Conservation (phyloP, 495 filamentous ascomycete species). For the Aspergillus sclerotioniger region DNA sequence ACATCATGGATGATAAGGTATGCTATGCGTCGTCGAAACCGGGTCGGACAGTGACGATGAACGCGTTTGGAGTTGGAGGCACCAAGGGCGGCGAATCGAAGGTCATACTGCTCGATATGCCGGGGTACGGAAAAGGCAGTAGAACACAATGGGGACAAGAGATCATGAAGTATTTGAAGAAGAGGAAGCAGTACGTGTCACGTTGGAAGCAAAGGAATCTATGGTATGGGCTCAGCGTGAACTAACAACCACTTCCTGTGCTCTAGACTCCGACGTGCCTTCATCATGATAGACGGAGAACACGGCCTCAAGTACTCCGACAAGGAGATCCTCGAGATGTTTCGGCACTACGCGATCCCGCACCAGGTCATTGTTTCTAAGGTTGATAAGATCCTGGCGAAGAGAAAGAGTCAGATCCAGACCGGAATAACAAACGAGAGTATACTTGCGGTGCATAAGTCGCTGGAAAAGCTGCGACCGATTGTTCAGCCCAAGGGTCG, state of each 20-base stretch:
- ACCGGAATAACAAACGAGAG: slow-evolving; percentile 28
- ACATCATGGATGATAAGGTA: slow-evolving; percentile 60
- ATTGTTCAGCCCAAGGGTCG: slow-evolving; percentile 33
- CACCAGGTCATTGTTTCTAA: slow-evolving; percentile 85
- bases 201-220: neutral
- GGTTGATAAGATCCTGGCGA: slow-evolving; percentile 58
- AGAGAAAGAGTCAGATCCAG: slow-evolving; percentile 32
- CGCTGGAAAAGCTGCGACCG: slow-evolving; percentile 26
- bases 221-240: neutral
- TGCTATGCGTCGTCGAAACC: slow-evolving; percentile 68
- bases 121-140: slow-evolving; percentile 84
- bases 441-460: slow-evolving; percentile 29
- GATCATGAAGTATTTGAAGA: slow-evolving; percentile 78
- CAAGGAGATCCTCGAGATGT: slow-evolving; percentile 58
- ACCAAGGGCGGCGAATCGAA: slow-evolving; percentile 51
- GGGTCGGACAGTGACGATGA: slow-evolving; percentile 78
- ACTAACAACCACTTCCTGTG: neutral
- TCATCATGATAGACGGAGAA: slow-evolving; percentile 76
- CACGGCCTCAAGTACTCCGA: slow-evolving; percentile 81
- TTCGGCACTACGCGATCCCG: slow-evolving; percentile 60
- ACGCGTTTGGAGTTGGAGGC: slow-evolving; percentile 75
- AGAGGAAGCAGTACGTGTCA: slow-evolving; percentile 59
- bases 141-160: slow-evolving; percentile 77
- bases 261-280: slow-evolving; percentile 65
- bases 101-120: slow-evolving; percentile 81